Evolutionary conservation across 768 basidiomycete genomes (phyloP), one percentile per base, ranked within the genome.

Genomic region (Boletus pseudopeckii): DNA sequence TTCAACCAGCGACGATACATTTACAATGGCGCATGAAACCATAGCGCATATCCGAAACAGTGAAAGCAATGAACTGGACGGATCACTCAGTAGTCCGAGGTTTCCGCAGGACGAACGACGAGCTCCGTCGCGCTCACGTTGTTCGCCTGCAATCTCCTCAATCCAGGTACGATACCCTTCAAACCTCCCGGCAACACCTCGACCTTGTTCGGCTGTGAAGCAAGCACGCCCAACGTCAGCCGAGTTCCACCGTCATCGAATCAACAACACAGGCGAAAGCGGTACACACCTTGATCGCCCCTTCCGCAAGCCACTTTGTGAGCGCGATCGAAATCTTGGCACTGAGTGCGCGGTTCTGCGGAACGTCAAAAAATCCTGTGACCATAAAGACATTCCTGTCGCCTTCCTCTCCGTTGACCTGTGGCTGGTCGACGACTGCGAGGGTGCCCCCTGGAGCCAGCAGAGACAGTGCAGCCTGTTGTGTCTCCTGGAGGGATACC

Each of bases 51-150:
- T 28, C 8, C 28, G 2, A 26, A 28, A 28, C 28, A 28, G 8
- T 28, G 8, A 28, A 28, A 28, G 8, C 28, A 30, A 2, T 28
- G 28, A 28, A 28, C 30, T 11, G 3, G 11, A 10, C 10, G 7
- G 30, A 37, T 26, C 1, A 9, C 33, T 41, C n/a, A 45, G 33
- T 45, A 26, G 30, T 45, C 48, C 13, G 46, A 17, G 26, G 42
- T 62, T 34, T 62, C 58, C 7, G 20, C 22, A 3, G 60, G 60
- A 20, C 52, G 69, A 1, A 65, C 71, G 8, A 79, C 64, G 5
- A 77, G 55, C 62, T 78, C 78, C 17, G 59, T 59, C 1, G 68
- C 76, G 30, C 74, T 77, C 22, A 77, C 58, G 5, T 70, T 59
- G 5, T 58, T 33, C 5, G 9, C 54, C 55, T 62, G 52, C 52